Conservation (phyloP, 139 green algal species). For the Chlamydomonas sp. region DNA sequence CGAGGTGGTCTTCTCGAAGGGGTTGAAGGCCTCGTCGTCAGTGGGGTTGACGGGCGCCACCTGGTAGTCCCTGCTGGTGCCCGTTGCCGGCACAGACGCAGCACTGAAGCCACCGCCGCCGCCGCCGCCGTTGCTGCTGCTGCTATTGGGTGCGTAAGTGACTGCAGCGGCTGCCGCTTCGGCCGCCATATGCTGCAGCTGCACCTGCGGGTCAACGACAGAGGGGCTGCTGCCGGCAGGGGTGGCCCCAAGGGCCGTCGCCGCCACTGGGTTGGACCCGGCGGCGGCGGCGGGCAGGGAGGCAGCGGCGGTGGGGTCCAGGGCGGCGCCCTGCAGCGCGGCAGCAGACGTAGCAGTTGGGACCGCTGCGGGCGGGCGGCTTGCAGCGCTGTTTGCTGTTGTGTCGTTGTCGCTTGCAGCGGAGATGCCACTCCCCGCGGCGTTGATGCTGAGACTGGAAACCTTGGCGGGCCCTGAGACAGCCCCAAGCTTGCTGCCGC, state of each 20-base stretch:
- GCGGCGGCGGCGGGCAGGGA: too few relatives aligned
- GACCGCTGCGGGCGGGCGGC: not conserved
- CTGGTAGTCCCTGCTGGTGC: too few relatives aligned
- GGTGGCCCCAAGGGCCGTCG: not conserved
- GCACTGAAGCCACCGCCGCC: too few relatives aligned
- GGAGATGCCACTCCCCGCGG: not conserved
- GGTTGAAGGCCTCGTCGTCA: constrained; percentile 2
- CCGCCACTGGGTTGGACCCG: not conserved
- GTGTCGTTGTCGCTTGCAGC: not conserved
- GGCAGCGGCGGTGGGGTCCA: not conserved
- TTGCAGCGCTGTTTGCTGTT: not conserved
- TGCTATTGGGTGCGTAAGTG: not conserved
- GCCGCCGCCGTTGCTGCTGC: not conserved
- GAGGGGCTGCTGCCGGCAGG: not conserved
- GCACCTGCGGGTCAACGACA: too few relatives aligned
- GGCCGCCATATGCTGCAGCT: not conserved
- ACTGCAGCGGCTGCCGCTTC: not conserved
- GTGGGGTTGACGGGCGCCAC: not conserved
- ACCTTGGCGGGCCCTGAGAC: too few relatives aligned
- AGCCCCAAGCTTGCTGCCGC: too few relatives aligned
- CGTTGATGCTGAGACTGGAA: too few relatives aligned
- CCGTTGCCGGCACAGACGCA: too few relatives aligned
- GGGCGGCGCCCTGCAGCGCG: not conserved
- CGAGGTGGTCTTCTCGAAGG: constrained; percentile 14
- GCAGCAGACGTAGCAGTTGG: not conserved